phyloP scores from a whole-genome alignment of 2,329 filamentous ascomycete genomes.

The Venturia aucupariae region DNA sequence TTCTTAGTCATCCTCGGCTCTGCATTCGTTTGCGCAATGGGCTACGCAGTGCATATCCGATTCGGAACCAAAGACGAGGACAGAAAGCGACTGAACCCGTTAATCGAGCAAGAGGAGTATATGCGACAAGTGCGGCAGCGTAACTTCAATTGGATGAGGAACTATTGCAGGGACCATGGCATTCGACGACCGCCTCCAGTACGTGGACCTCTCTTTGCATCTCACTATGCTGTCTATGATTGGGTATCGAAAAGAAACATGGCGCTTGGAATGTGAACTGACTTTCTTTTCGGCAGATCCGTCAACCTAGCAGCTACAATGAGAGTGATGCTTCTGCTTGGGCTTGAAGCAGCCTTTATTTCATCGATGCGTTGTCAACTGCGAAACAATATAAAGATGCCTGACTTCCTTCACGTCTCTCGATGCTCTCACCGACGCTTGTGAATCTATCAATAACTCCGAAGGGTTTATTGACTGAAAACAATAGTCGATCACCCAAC shows the following conservation, averaged over 20 bases:
- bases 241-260: neutral
- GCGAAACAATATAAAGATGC: neutral
- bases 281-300: neutral
- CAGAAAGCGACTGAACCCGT: neutral
- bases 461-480: neutral
- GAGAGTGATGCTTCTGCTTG: conserved; percentile 1
- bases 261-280: neutral
- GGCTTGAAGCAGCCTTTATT: neutral
- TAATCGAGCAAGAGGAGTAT: neutral
- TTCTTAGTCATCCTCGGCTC: neutral
- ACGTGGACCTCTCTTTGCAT: neutral
- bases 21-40: neutral
- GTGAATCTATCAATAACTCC: neutral
- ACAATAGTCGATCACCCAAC: neutral
- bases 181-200: neutral
- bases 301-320: neutral
- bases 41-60: neutral
- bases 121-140: conserved; percentile 3
- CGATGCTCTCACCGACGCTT: no score
- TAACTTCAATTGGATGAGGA: neutral
- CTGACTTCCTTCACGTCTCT: neutral
- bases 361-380: neutral
- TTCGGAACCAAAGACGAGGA: neutral
- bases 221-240: neutral
- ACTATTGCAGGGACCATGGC: neutral